phyloP scores from a whole-genome alignment of 73 alveolate genomes.

The Paramecium octaurelia region DNA sequence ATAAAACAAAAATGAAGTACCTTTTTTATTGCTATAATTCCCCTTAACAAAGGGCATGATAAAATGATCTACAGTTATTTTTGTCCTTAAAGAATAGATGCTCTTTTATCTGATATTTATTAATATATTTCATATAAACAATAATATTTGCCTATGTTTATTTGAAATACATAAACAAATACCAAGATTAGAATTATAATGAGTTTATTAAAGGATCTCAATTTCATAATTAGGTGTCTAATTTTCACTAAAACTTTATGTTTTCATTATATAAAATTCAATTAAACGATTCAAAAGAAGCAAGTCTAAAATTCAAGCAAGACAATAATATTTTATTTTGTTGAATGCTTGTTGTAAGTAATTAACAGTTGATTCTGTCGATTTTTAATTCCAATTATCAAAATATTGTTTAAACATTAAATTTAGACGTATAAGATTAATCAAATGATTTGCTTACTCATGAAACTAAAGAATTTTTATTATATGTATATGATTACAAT shows the following conservation, averaged over 20 bases:
- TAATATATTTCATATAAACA: background rate
- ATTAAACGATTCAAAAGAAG: background rate
- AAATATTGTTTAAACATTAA: background rate
- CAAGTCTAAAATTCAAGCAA: background rate
- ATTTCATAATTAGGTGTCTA: background rate
- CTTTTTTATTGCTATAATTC: no score
- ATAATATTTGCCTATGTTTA: background rate
- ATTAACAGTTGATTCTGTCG: background rate
- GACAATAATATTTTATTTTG: background rate
- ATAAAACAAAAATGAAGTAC: background rate
- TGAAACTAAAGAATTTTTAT: background rate
- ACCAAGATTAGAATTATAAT: background rate
- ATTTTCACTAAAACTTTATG: no score
- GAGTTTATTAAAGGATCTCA: background rate
- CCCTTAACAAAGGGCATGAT: no score
- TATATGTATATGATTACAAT: background rate
- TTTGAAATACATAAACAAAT: background rate
- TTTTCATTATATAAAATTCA: background rate
- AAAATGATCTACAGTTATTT: no score
- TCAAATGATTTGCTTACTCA: background rate
- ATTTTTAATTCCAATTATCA: background rate
- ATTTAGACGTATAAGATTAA: background rate
- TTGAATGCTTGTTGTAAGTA: background rate
- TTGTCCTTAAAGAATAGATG: background rate
- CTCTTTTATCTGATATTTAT: background rate